Evolutionary conservation across 305 asterid genomes (phyloP).

Genomic region (Fraxinus albicans): DNA sequence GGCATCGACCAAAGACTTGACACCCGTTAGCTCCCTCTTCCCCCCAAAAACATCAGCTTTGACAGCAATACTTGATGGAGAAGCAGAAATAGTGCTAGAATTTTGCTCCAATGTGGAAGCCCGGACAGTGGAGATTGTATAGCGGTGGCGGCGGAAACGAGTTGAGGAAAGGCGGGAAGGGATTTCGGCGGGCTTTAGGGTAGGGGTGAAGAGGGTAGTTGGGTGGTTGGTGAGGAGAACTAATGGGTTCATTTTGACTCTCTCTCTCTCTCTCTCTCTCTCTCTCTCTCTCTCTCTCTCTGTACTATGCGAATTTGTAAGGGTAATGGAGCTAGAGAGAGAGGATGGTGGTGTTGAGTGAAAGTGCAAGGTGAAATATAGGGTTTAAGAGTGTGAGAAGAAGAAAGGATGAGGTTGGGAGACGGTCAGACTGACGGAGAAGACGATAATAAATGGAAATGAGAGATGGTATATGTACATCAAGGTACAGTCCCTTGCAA

Average conservation of each 20-base stretch:
- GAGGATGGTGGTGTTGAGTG: not conserved
- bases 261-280: not conserved
- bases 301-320: not conserved
- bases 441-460: conserved; percentile 2
- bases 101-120: conserved; percentile 20
- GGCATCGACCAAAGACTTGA: conserved; percentile 65
- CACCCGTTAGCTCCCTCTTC: conserved; percentile 56
- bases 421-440: not conserved
- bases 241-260: conserved; percentile 39
- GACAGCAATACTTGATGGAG: conserved; percentile 28
- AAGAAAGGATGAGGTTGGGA: not conserved
- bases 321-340: not conserved
- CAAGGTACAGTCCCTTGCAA: too few relatives aligned
- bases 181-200: conserved; percentile 26
- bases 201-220: conserved; percentile 21
- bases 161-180: conserved; percentile 24
- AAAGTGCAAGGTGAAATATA: not conserved
- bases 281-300: too few relatives aligned
- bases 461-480: too few relatives aligned
- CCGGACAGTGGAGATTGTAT: conserved; percentile 30
- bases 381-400: conserved; percentile 19
- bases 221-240: conserved; percentile 32
- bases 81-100: not conserved
- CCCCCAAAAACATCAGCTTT: conserved; percentile 67
- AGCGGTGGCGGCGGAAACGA: conserved; percentile 28